Evolutionary conservation across 305 asterid genomes (phyloP), one percentile per base, ranked within the genome.

Genomic region (Solanum hybrid): DNA sequence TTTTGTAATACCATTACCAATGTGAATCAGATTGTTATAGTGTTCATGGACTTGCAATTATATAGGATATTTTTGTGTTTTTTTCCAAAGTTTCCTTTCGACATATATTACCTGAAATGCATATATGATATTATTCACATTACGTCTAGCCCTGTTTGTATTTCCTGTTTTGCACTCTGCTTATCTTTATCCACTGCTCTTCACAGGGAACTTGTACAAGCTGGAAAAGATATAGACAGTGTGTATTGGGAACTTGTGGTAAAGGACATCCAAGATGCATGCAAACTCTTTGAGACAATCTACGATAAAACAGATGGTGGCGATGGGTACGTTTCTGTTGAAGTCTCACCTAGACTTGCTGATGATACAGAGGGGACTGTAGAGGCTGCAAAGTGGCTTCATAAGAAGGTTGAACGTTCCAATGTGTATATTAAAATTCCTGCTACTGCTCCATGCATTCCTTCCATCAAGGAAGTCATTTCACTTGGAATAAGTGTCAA

Each of bases 231-330:
- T 94, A 98, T 95, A 71, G 96, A 96, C 90, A 95, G 94, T 89
- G 95, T 98, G 37, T 98, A 97, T 90, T 97, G 99, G 99, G 99
- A 98, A 93, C 98, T 98, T 73, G 99, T 98, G 90, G 96, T 98
- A 92, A 97, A 95, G 94, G 99, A 98, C 92, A 98, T 98, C 81
- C 99, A 98, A 95, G 99, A 98, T 91, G 99, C 99, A 28, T 95
- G 99, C 96, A 96, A 93, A 92, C 98, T 97, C 89, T 98, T 98
- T 90, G 99, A 98, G 94, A 84, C 95, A 64, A 96, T 98, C 90
- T 98, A 97, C 89, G 95, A 98, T 90, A 92, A 96, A 91, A 95
- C 99, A n/a, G 96, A 97, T 91, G 99, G 95, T 18, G 98, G 90
- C 22, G 99, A 98, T 92, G 99, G 99, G 89, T 98, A 98, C 61